A percentile compares a stretch with the other conserved stretches of the same genome.
Conservation (phyloP, 331 rosid genomes). For the Quercus lobata region DNA sequence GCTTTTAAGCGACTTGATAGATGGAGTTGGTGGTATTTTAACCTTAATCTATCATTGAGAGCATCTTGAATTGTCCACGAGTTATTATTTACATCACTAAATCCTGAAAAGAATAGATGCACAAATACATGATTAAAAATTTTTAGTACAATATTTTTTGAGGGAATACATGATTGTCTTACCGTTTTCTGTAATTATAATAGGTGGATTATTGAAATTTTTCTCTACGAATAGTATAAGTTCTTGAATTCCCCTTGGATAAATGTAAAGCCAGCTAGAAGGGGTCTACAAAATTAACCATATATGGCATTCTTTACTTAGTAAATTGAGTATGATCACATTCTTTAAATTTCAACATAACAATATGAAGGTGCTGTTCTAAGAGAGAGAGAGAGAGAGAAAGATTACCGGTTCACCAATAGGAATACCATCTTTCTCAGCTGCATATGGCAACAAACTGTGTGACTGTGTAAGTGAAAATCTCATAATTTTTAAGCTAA, state of each 20-base stretch:
- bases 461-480: background rate
- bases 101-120: background rate
- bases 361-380: no score
- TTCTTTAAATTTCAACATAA: background rate
- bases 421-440: background rate
- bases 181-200: slow-evolving; percentile 29
- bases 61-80: slow-evolving; percentile 3
- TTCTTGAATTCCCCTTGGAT: slow-evolving; percentile 26
- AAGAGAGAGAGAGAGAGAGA: background rate
- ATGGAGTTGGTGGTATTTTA: slow-evolving; percentile 8
- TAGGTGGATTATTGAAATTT: slow-evolving; percentile 12
- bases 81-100: background rate
- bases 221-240: slow-evolving; percentile 3
- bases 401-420: background rate
- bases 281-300: background rate
- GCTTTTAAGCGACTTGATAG: background rate
- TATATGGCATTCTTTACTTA: background rate
- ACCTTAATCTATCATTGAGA: background rate
- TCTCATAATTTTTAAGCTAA: no score
- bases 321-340: background rate
- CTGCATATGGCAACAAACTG: background rate
- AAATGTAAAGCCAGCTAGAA: slow-evolving; percentile 3
- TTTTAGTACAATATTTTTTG: background rate
- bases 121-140: no score
- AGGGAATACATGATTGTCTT: background rate